Evolutionary conservation across 2,329 filamentous ascomycete species (phyloP).

Genomic region (Atkinsonella texensis): DNA sequence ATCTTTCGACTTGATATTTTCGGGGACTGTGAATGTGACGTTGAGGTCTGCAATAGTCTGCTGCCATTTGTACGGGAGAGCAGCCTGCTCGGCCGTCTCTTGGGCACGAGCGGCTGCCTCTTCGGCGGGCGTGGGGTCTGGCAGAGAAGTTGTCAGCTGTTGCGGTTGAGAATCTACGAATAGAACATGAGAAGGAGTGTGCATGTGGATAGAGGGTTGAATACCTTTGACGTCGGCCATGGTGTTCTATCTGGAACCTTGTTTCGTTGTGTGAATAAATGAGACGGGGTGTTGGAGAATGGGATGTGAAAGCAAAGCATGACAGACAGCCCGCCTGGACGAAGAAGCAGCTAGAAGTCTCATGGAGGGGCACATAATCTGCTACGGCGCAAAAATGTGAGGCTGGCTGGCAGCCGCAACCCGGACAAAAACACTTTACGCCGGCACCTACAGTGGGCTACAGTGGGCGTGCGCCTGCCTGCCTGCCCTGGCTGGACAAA

Average conservation of each 20-base stretch:
- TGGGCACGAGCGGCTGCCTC: slow-evolving; percentile 50
- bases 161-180: no score
- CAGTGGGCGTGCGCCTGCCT: not conserved
- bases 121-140: slow-evolving; percentile 44
- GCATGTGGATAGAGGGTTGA: not conserved
- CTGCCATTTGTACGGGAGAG: slow-evolving; percentile 93
- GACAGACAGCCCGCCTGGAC: not conserved
- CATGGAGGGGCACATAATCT: not conserved
- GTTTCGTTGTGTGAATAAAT: not conserved
- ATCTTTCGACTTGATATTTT: slow-evolving; percentile 74
- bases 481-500: not conserved
- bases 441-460: no score
- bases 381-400: not conserved
- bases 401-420: not conserved
- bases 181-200: not conserved
- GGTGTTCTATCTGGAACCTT: not conserved
- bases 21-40: slow-evolving; percentile 64
- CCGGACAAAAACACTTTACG: not conserved
- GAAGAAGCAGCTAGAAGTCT: not conserved
- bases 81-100: slow-evolving; percentile 77
- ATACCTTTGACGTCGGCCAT: slow-evolving; percentile 6
- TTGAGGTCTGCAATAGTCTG: slow-evolving; percentile 87
- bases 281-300: not conserved
- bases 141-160: slow-evolving; percentile 1
- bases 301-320: not conserved